A percentile compares a stretch with the other conserved stretches of the same genome.
Conservation (phyloP, 495 filamentous ascomycete genomes). For the Ramalina intermedia region DNA sequence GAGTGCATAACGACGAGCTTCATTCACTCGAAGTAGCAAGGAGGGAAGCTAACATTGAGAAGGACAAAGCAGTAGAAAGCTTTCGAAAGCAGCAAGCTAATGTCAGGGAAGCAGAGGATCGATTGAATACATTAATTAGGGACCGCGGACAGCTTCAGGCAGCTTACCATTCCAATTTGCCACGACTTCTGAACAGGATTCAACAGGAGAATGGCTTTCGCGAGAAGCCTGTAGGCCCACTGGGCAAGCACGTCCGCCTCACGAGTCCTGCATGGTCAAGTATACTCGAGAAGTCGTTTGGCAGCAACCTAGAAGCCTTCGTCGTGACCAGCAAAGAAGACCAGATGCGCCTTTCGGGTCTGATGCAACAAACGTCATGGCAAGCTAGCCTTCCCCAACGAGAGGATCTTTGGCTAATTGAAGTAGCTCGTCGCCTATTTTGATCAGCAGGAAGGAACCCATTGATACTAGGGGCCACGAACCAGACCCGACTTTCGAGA, state of each 20-base stretch:
- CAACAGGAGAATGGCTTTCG: slow-evolving; percentile 49
- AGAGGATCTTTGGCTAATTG: slow-evolving; percentile 4
- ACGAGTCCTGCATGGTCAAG: slow-evolving; percentile 69
- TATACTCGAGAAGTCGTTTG: slow-evolving; percentile 64
- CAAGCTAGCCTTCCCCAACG: slow-evolving; percentile 13
- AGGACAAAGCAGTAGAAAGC: slow-evolving; percentile 15
- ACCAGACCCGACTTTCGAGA: slow-evolving; percentile 57
- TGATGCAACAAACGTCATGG: slow-evolving; percentile 50
- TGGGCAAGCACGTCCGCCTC: slow-evolving; percentile 62
- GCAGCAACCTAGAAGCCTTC: slow-evolving; percentile 52
- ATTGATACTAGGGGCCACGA: slow-evolving; percentile 55
- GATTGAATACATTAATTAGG: slow-evolving; percentile 33
- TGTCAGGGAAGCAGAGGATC: slow-evolving; percentile 28
- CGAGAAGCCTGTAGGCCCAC: slow-evolving; percentile 65
- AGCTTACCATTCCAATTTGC: slow-evolving; percentile 48
- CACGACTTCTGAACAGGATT: slow-evolving; percentile 50
- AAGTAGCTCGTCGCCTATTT: slow-evolving; percentile 40
- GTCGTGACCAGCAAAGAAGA: slow-evolving; percentile 65
- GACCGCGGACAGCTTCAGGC: slow-evolving; percentile 34
- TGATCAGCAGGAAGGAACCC: slow-evolving; percentile 44
- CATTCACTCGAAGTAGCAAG: slow-evolving; percentile 21
- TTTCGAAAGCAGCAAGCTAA: slow-evolving; percentile 23
- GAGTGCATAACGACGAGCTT: slow-evolving; percentile 21
- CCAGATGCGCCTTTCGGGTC: slow-evolving; percentile 38
- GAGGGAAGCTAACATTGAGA: slow-evolving; percentile 23